Evolutionary conservation across 208 protist species (phyloP).

Genomic region (Acanthamoeba triangularis): DNA sequence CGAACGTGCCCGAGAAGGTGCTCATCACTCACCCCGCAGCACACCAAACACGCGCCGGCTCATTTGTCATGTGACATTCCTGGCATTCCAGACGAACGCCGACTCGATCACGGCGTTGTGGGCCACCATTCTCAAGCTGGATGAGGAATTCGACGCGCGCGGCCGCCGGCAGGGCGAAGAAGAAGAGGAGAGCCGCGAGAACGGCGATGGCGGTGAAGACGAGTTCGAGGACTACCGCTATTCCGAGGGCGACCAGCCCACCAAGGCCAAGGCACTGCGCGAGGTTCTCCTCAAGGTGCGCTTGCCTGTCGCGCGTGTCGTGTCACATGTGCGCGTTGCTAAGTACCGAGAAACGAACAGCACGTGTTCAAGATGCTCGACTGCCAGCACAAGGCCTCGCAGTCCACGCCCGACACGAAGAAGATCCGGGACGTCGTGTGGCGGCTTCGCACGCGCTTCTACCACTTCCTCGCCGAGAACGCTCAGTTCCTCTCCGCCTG

Average conservation of each 20-base stretch:
- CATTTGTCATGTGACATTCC: not conserved
- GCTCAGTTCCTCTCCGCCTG: slow-evolving; percentile 1
- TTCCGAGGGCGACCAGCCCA: not conserved
- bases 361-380: slow-evolving; percentile 58
- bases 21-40: not conserved
- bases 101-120: slow-evolving; percentile 10
- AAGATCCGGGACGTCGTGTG: not conserved
- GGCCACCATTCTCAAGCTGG: not conserved
- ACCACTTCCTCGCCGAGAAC: slow-evolving; percentile 7
- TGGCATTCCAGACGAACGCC: not conserved
- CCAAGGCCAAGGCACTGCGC: slow-evolving; percentile 42
- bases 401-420: slow-evolving; percentile 4
- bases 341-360: not conserved
- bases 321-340: not conserved
- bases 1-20: slow-evolving; percentile 53
- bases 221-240: slow-evolving; percentile 36
- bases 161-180: not conserved
- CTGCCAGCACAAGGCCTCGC: slow-evolving; percentile 35
- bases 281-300: slow-evolving; percentile 46
- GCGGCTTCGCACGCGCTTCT: slow-evolving; percentile 7
- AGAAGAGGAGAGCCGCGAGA: not conserved
- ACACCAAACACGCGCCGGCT: not conserved
- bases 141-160: slow-evolving; percentile 41
- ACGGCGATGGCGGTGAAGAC: not conserved
- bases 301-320: not conserved